Percentiles rank a stretch among this genome's conserved stretches.
These are phyloP conservation scores for Blumeriella jaapii DNA, from an alignment of 2,329 filamentous ascomycete species.

Conservation along the genomic window DNA sequence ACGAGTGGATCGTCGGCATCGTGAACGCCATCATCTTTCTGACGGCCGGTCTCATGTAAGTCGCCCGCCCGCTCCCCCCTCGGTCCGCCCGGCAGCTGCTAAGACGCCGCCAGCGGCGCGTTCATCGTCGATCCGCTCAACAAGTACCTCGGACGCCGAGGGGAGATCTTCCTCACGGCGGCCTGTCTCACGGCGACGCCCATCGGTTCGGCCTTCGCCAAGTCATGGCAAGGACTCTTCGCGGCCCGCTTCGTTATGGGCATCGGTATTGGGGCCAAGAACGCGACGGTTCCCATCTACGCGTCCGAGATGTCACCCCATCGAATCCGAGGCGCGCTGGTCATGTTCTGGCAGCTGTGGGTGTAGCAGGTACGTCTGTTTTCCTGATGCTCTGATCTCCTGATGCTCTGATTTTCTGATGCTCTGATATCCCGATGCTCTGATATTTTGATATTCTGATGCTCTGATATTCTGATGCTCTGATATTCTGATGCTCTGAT, in stretches of 20 bases:
- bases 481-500: too few species aligned
- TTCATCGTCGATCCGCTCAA: slow-evolving; percentile 57
- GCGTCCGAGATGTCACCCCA: slow-evolving; percentile 43
- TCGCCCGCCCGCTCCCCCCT: not conserved
- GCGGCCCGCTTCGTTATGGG: slow-evolving; percentile 42
- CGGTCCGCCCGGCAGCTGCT: not conserved
- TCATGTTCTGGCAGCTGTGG: slow-evolving; percentile 77
- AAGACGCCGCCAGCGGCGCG: slow-evolving; percentile 34
- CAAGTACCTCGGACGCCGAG: slow-evolving; percentile 50
- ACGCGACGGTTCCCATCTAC: slow-evolving; percentile 37
- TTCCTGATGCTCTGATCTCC: too few species aligned
- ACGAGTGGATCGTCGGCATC: slow-evolving; percentile 43
- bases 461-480: too few species aligned
- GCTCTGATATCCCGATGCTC: too few species aligned
- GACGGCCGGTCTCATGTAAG: slow-evolving; percentile 33
- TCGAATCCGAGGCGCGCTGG: slow-evolving; percentile 46
- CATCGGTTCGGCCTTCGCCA: slow-evolving; percentile 45
- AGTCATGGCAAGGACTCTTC: slow-evolving; percentile 45
- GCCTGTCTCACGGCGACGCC: slow-evolving; percentile 71
- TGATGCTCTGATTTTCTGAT: too few species aligned
- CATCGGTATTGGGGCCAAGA: slow-evolving; percentile 46
- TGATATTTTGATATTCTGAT: too few species aligned
- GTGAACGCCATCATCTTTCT: slow-evolving; percentile 44
- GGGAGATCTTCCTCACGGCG: slow-evolving; percentile 64
- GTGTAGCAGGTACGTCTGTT: slow-evolving; percentile 66